A percentile compares a stretch with the other conserved stretches of the same genome.
These are phyloP conservation scores for Rhododendron mucronatum DNA, from an alignment of 148 eudicot genomes.

Conservation along the genomic window DNA sequence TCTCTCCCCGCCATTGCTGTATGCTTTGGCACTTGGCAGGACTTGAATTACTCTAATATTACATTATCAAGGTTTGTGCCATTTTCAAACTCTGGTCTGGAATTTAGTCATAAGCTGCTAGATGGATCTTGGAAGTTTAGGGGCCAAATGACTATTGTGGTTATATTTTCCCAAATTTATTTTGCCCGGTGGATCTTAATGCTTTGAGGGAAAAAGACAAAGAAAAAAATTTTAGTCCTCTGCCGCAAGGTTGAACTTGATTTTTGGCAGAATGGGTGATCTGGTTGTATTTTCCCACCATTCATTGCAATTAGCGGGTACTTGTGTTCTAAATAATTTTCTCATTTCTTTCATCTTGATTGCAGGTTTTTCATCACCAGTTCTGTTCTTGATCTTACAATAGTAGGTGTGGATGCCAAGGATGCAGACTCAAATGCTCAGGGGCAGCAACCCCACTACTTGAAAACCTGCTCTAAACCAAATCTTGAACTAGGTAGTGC, in stretches of 20 bases:
- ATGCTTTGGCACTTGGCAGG: background rate
- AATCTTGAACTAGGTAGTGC: conserved; percentile 68
- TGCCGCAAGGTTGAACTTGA: background rate
- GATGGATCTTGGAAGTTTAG: background rate
- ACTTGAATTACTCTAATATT: background rate
- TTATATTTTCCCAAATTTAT: background rate
- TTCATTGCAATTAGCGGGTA: background rate
- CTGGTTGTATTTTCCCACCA: background rate
- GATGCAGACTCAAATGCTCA: conserved; percentile 74
- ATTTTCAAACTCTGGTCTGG: background rate
- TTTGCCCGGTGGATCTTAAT: background rate
- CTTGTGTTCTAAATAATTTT: background rate
- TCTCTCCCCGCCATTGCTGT: background rate
- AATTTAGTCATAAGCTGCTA: background rate
- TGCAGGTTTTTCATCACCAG: conserved; percentile 91
- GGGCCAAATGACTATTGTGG: background rate
- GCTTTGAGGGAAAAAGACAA: background rate
- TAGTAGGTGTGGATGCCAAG: conserved; percentile 71
- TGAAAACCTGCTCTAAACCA: conserved; percentile 72
- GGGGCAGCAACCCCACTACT: conserved; percentile 62
- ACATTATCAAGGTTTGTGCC: background rate
- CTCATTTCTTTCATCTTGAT: background rate
- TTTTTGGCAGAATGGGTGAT: background rate
- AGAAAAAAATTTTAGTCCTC: background rate
- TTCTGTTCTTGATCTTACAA: conserved; percentile 91